Conservation (phyloP, 2,329 filamentous ascomycete species). For the Paecilomyces variotii region DNA sequence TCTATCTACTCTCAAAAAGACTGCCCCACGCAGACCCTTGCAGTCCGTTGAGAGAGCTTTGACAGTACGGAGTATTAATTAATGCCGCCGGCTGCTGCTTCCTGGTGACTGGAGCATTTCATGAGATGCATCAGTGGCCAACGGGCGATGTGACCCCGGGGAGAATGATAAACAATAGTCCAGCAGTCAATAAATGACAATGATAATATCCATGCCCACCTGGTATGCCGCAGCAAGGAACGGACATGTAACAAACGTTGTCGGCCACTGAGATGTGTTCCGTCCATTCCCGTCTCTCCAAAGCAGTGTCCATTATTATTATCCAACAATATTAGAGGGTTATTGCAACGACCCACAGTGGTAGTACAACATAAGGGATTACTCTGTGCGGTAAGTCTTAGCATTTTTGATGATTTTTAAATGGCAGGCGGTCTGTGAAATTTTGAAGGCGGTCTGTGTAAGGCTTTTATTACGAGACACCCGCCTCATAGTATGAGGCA, state of each 20-base stretch:
- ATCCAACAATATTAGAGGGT: no score
- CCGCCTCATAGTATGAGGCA: no score
- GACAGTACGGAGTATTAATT: background rate
- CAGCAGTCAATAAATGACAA: background rate
- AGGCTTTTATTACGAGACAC: no score
- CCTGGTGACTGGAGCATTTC: background rate
- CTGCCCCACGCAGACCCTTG: background rate
- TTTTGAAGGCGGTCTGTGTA: no score
- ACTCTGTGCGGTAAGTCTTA: no score
- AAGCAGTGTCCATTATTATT: no score
- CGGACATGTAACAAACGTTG: background rate
- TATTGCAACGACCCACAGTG: no score
- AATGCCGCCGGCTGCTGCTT: background rate
- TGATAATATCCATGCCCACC: background rate
- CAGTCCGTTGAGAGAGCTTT: background rate
- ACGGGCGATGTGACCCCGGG: background rate
- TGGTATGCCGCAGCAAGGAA: background rate
- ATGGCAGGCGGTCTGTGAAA: no score
- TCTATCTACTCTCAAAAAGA: background rate
- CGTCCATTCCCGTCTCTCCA: background rate
- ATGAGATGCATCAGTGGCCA: background rate
- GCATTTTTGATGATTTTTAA: no score
- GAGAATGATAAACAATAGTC: background rate
- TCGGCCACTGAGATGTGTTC: background rate
- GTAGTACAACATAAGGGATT: no score